These are phyloP conservation scores for Groenewaldozyma sp. DNA, from an alignment of 1,139 yeast species.

Conservation along the genomic window DNA sequence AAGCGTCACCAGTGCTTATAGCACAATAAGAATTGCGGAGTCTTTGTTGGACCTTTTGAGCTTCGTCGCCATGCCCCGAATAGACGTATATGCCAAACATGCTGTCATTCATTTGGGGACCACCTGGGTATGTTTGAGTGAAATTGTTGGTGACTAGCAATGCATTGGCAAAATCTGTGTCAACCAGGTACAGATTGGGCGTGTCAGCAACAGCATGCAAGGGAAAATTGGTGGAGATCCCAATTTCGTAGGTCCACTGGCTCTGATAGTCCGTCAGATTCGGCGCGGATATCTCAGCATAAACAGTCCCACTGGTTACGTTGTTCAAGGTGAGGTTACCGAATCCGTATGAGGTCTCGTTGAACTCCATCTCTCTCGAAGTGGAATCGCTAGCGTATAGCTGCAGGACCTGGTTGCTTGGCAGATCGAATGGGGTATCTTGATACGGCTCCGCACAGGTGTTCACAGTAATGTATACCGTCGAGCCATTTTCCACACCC, in stretches of 20 bases:
- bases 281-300: conserved; percentile 19
- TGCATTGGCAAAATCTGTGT: conserved; percentile 65
- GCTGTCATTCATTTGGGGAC: conserved; percentile 14
- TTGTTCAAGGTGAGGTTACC: conserved; percentile 19
- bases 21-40: conserved; percentile 70
- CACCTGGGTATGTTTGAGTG: conserved; percentile 24
- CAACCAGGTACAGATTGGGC: conserved; percentile 53
- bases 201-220: conserved; percentile 63
- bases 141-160: conserved; percentile 50
- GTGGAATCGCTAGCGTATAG: conserved; percentile 12
- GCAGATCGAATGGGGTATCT: neutral
- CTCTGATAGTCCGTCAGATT: conserved; percentile 8
- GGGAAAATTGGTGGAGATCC: conserved; percentile 56
- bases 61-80: conserved; percentile 23
- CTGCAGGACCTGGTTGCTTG: conserved; percentile 6
- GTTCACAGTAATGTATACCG: conserved; percentile 17
- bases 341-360: conserved; percentile 16
- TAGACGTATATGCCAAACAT: conserved; percentile 24
- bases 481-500: conserved; percentile 4
- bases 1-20: conserved; percentile 35
- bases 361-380: conserved; percentile 7
- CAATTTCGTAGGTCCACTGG: conserved; percentile 47
- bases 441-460: conserved; percentile 12
- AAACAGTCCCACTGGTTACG: conserved; percentile 9
- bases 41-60: conserved; percentile 5